These are phyloP conservation scores for Pseudozyma sp. DNA, from an alignment of 1,284 basidiomycete genomes.

Conservation along the genomic window DNA sequence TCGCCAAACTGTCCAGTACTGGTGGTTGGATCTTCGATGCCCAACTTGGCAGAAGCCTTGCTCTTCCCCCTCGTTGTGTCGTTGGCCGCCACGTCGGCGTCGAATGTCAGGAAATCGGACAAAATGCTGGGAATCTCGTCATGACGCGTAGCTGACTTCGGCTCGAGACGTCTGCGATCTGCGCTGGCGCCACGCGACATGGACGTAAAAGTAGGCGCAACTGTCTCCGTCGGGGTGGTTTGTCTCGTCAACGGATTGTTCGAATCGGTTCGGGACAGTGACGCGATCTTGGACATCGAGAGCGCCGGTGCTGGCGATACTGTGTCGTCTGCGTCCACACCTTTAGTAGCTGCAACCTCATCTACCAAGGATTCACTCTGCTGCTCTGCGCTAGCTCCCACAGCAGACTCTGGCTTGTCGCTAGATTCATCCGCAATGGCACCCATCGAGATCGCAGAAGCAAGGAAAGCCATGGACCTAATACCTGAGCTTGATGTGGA, in stretches of 20 bases:
- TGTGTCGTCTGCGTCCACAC: background rate
- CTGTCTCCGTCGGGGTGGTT: background rate
- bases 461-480: conserved; percentile 42
- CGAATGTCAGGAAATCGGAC: conserved; percentile 44
- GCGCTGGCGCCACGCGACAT: conserved; percentile 8
- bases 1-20: conserved; percentile 6
- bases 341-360: background rate
- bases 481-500: conserved; percentile 29
- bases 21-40: conserved; percentile 1
- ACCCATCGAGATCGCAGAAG: conserved; percentile 49
- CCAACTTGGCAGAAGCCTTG: conserved; percentile 4
- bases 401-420: background rate
- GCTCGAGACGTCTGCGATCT: conserved; percentile 27
- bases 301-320: background rate
- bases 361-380: no score
- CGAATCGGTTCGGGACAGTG: background rate
- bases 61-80: conserved; percentile 13
- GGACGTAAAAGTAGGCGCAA: conserved; percentile 4
- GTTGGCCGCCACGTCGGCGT: conserved; percentile 15
- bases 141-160: conserved; percentile 36
- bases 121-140: conserved; percentile 38
- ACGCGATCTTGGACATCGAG: background rate
- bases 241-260: background rate
- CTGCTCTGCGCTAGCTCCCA: background rate
- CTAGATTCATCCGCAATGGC: conserved; percentile 23